These are phyloP conservation scores for Pogostemon cablin DNA, from an alignment of 257 asterid genomes.

Conservation along the genomic window DNA sequence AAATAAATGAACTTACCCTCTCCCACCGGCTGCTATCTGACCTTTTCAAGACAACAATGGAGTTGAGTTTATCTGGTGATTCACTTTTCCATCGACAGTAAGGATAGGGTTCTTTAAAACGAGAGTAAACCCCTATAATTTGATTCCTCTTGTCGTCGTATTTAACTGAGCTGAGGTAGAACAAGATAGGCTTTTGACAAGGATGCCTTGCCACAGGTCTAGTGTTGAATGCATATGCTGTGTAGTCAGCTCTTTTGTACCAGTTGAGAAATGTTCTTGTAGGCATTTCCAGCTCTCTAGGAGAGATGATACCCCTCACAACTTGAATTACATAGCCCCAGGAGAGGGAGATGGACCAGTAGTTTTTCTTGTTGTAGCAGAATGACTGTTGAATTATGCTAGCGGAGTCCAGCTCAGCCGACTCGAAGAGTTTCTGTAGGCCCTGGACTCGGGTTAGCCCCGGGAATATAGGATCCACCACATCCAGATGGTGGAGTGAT, in stretches of 20 bases:
- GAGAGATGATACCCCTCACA: constrained; percentile 68
- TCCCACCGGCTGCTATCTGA: constrained; percentile 66
- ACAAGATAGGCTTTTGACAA: constrained; percentile 78
- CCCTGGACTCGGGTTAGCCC: constrained; percentile 49
- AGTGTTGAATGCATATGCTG: constrained; percentile 85
- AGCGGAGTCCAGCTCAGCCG: constrained; percentile 62
- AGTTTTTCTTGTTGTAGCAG: constrained; percentile 63
- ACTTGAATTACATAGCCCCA: constrained; percentile 88
- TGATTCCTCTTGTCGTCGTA: constrained; percentile 58
- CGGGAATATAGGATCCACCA: constrained; percentile 84
- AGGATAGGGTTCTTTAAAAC: constrained; percentile 55
- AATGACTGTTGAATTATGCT: constrained; percentile 81
- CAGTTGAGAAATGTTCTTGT: constrained; percentile 80
- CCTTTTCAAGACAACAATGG: constrained; percentile 66
- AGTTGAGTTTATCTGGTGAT: constrained; percentile 51
- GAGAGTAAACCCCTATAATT: constrained; percentile 61
- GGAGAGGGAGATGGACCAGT: constrained; percentile 77
- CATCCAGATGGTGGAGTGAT: constrained; percentile 88
- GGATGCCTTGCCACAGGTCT: constrained; percentile 85
- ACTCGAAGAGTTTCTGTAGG: constrained; percentile 49
- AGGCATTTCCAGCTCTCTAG: constrained; percentile 83
- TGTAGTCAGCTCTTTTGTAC: constrained; percentile 76
- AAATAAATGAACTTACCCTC: constrained; percentile 42
- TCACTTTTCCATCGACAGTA: constrained; percentile 65
- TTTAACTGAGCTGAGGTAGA: constrained; percentile 55